Percentiles rank a stretch among this genome's conserved stretches.
Evolutionary conservation across 257 asterid species (phyloP).

Genomic region (Rubia yunnanensis): DNA sequence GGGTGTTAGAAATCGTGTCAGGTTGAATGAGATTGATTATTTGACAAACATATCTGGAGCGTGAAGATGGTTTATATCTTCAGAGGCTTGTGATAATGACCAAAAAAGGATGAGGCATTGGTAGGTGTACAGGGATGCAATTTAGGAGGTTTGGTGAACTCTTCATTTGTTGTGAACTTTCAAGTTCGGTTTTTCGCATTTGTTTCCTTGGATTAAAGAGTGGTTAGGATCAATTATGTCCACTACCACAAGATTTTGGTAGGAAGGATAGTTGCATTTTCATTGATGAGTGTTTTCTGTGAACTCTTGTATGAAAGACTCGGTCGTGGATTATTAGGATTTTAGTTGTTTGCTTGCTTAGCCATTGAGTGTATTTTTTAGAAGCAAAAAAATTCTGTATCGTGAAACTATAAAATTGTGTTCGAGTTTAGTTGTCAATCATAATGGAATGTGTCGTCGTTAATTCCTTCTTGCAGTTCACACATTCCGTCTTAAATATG

Average conservation of each 20-base stretch:
- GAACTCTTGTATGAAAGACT: neutral
- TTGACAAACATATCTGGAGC: conserved; percentile 1
- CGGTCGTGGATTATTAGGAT: neutral
- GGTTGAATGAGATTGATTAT: neutral
- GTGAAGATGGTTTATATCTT: conserved; percentile 17
- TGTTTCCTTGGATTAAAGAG: conserved; percentile 6
- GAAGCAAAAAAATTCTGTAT: neutral
- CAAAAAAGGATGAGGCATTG: conserved; percentile 10
- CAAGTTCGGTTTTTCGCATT: neutral
- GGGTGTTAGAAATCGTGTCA: neutral
- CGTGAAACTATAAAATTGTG: neutral
- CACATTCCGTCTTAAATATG: no score
- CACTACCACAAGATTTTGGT: conserved; percentile 18
- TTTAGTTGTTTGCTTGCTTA: neutral
- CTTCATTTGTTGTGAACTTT: conserved; percentile 14
- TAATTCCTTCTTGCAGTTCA: neutral
- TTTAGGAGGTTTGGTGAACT: conserved; percentile 9
- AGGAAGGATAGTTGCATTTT: conserved; percentile 5
- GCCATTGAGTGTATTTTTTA: conserved; percentile 5
- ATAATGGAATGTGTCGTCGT: neutral
- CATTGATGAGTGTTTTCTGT: neutral
- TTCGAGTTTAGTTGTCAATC: neutral
- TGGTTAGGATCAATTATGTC: conserved; percentile 6
- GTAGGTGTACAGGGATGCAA: conserved; percentile 22
- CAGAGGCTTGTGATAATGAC: conserved; percentile 6